Evolutionary conservation across 768 basidiomycete species (phyloP), one percentile per base, ranked within the genome.

Genomic region (Leucogyrophana mollusca): DNA sequence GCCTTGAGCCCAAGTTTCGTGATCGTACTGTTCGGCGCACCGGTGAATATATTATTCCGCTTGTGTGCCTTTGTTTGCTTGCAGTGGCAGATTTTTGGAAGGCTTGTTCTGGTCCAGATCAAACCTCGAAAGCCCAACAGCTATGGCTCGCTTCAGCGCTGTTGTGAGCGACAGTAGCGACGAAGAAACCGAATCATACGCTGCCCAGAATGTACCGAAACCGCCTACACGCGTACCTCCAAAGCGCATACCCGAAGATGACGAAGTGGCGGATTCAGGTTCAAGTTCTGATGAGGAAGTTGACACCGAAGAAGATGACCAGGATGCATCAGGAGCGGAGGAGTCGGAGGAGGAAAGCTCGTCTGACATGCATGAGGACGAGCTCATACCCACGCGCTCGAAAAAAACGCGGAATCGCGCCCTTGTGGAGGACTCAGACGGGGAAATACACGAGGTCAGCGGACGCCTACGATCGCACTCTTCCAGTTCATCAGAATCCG

Each of bases 81-180:
- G 6, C 7, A 13, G 27, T 30, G 27, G 27, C 27, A 30, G 27
- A 13, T 30, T 13, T 13, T 30, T 30, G 27, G 7, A 13, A 30
- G 13, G n/a, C n/a, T n/a, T n/a, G n/a, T n/a, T n/a, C n/a, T n/a
- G n/a, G n/a, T n/a, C n/a, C 27, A 30, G 13, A 7, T 30, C 27
- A 30, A 13, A 30, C 27, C 27, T 30, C 13, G 27, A 30, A 6
- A 30, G 6, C 27, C 27, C 13, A 7, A 30, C 13, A 37, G 20
- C 53, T 39, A 87, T 87, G 84, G 74, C 83, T 48, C 82, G 85
- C 43, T 88, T 87, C 69, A 76, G 78, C 47, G 85, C 85, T 23
- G 77, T 77, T 59, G 68, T 71, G 14, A 81, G 77, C 64, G 83
- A 82, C 61, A 72, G 64, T 53, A 73, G 72, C 44, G 79, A 79